Conservation (phyloP, 129 eudicot species). For the Apium graveolens region DNA sequence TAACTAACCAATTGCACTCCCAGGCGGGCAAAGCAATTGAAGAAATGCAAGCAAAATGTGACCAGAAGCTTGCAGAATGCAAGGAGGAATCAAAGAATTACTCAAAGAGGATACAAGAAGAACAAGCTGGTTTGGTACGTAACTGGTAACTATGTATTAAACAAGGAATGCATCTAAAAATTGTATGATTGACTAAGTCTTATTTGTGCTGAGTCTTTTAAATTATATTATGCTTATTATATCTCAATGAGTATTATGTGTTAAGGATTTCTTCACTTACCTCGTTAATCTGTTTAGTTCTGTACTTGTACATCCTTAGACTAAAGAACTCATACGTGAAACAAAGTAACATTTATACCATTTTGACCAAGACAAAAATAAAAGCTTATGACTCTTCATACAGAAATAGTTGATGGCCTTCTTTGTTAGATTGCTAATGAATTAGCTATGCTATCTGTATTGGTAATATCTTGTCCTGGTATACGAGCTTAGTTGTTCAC, state of each 20-base stretch:
- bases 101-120: constrained; percentile 58
- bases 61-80: constrained; percentile 51
- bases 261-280: neutral
- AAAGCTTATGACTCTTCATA: neutral
- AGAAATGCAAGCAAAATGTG: constrained; percentile 59
- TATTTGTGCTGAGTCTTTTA: neutral
- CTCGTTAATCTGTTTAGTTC: neutral
- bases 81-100: constrained; percentile 62
- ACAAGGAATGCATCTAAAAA: constrained; percentile 1
- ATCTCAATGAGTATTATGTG: neutral
- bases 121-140: constrained; percentile 65
- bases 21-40: constrained; percentile 60
- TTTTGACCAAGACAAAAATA: neutral
- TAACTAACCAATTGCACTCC: constrained; percentile 15
- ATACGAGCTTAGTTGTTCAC: neutral
- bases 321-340: neutral
- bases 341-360: neutral
- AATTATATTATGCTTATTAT: neutral
- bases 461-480: neutral
- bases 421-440: neutral
- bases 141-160: constrained; percentile 12
- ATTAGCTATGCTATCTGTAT: neutral
- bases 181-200: constrained; percentile 5
- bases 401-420: neutral
- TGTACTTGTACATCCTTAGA: neutral